Evolutionary conservation across 1,139 yeast species (phyloP).

Genomic region (Barnettozyma hawaiiensis): DNA sequence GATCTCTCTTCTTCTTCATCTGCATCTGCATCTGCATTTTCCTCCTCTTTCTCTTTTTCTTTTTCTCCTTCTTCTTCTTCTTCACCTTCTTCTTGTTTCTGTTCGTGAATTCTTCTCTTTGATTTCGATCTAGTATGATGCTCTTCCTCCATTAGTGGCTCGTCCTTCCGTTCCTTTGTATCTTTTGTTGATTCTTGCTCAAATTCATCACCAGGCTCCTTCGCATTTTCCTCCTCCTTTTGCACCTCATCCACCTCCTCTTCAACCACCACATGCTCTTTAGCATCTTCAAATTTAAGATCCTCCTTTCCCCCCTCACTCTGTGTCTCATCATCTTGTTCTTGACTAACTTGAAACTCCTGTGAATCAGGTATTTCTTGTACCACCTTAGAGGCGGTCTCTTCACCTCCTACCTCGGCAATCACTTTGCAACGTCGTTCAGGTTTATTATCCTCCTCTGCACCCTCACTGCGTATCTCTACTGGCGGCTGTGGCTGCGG

Average conservation of each 20-base stretch:
- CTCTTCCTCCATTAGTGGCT: neutral
- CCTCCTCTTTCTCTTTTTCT: constrained; percentile 6
- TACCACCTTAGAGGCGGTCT: neutral
- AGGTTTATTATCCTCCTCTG: no score
- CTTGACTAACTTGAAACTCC: constrained; percentile 7
- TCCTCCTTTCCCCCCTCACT: neutral
- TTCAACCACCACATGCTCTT: neutral
- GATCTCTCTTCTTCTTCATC: constrained; percentile 17
- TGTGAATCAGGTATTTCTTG: constrained; percentile 10
- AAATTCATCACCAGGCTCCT: neutral
- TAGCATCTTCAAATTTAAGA: neutral
- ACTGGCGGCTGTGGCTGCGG: no score
- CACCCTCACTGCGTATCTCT: constrained; percentile 11
- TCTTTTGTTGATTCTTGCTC: constrained; percentile 28
- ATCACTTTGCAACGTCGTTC: constrained; percentile 12
- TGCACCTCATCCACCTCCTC: neutral
- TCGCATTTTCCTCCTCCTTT: neutral
- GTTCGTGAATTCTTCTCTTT: neutral
- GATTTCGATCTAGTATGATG: neutral
- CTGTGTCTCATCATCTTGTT: neutral
- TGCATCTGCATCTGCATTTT: no score
- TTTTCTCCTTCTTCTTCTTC: constrained; percentile 15
- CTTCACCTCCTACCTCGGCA: constrained; percentile 18
- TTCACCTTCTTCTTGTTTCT: constrained; percentile 6
- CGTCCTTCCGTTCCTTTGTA: constrained; percentile 9